phyloP scores from a whole-genome alignment of 768 basidiomycete genomes.

The Auricularia heimuer region DNA sequence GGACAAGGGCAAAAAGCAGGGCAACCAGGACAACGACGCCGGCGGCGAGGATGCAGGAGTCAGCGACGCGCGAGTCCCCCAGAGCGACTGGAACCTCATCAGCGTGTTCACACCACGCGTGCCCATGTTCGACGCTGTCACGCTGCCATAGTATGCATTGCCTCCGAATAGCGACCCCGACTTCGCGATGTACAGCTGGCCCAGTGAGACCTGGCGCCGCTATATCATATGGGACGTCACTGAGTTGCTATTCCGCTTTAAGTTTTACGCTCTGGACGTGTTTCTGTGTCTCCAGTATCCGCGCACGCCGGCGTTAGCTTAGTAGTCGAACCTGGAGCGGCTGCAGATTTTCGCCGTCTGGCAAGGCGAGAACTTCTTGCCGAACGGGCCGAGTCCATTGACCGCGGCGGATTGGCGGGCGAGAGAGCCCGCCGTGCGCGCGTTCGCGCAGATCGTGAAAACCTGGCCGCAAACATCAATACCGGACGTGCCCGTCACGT shows the following conservation, averaged over 20 bases:
- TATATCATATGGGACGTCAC: neutral
- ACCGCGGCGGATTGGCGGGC: neutral
- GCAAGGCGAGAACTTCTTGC: neutral
- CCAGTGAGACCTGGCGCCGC: neutral
- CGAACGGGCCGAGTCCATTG: neutral
- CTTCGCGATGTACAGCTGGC: neutral
- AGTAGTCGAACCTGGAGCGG: neutral
- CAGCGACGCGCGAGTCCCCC: no score
- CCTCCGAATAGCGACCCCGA: neutral
- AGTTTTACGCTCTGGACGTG: neutral
- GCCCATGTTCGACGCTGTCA: neutral
- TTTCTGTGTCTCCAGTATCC: neutral
- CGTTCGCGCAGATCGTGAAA: neutral
- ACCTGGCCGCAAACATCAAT: neutral
- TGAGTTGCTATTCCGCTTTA: neutral
- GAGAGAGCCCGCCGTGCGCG: neutral
- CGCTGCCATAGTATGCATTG: neutral
- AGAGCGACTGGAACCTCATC: no score
- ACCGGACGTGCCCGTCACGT: neutral
- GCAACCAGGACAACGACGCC: no score
- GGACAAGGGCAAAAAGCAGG: no score
- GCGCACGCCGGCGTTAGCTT: neutral
- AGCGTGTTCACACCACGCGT: neutral
- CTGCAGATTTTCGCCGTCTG: neutral
- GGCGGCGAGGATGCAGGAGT: no score